Conservation (phyloP, 495 filamentous ascomycete genomes). For the Tricharina praecox region DNA sequence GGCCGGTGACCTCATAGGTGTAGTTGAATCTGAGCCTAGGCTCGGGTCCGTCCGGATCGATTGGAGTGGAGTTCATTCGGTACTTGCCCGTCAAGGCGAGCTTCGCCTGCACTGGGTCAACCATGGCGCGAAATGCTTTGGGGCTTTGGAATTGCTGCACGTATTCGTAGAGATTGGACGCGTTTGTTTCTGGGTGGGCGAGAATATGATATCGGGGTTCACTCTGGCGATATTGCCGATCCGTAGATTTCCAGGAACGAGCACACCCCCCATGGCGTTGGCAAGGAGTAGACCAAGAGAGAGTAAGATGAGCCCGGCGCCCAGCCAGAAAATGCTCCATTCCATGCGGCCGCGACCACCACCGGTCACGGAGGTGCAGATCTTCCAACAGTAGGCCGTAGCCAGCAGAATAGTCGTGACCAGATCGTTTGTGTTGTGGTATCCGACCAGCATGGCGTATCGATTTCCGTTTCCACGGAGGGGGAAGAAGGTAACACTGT, state of each 20-base stretch:
- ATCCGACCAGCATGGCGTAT: slow-evolving; percentile 8
- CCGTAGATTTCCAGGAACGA: background rate
- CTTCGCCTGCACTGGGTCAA: background rate
- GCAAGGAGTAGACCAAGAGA: background rate
- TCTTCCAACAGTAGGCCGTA: background rate
- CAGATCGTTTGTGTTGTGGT: slow-evolving; percentile 4
- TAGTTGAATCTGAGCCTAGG: background rate
- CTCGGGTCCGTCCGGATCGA: background rate
- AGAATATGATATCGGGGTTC: background rate
- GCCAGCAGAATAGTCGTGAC: background rate
- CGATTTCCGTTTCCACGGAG: slow-evolving; percentile 3
- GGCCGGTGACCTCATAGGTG: background rate
- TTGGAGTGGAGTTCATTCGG: background rate
- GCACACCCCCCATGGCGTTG: background rate
- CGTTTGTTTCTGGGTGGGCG: background rate
- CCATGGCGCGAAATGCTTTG: background rate
- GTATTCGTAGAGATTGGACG: background rate
- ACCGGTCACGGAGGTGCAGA: background rate
- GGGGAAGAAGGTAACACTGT: background rate
- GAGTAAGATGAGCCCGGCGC: background rate
- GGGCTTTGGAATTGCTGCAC: background rate
- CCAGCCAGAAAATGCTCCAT: background rate
- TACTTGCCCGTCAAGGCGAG: background rate
- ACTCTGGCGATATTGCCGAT: background rate
- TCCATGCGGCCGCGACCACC: background rate